Evolutionary conservation across 768 basidiomycete genomes (phyloP).

Genomic region (Hypsizygus marmoreus): DNA sequence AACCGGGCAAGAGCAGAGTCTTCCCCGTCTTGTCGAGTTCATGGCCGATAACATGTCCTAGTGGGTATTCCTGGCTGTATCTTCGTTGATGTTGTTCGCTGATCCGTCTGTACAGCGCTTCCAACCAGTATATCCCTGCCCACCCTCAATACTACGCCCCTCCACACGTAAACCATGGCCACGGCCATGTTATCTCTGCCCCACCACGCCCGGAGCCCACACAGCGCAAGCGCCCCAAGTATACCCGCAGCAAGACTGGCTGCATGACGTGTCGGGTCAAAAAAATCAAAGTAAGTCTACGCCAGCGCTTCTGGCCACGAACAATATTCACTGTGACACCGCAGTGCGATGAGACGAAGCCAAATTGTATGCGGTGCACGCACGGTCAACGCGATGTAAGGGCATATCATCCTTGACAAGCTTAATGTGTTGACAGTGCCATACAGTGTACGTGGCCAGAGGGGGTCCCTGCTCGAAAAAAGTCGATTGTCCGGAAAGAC

Average conservation of each 20-base stretch:
- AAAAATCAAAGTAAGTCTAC: constrained; percentile 83
- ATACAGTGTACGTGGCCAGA: constrained; percentile 83
- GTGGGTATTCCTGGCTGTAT: constrained; percentile 37
- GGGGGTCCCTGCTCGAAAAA: constrained; percentile 71
- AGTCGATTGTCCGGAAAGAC: constrained; percentile 58
- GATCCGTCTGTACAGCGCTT: constrained; percentile 31
- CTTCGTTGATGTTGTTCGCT: constrained; percentile 11
- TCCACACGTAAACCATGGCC: constrained; percentile 40
- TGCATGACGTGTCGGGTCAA: constrained; percentile 92
- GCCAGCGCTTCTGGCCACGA: neutral
- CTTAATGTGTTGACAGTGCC: constrained; percentile 8
- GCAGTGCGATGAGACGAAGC: constrained; percentile 91
- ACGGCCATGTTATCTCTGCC: constrained; percentile 50
- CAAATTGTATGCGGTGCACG: constrained; percentile 82
- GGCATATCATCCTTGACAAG: constrained; percentile 4
- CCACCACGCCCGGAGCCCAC: constrained; percentile 50
- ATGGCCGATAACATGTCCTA: constrained; percentile 59
- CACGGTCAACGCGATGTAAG: constrained; percentile 83
- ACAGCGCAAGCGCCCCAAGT: constrained; percentile 84
- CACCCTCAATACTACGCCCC: constrained; percentile 41
- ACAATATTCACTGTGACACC: constrained; percentile 8
- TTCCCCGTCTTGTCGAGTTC: constrained; percentile 41
- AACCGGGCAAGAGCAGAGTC: constrained; percentile 36
- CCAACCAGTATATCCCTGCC: constrained; percentile 44
- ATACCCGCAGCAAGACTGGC: constrained; percentile 92